Evolutionary conservation across 257 asterid genomes (phyloP), one percentile per base, ranked within the genome.

Genomic region (Asclepias syriaca): DNA sequence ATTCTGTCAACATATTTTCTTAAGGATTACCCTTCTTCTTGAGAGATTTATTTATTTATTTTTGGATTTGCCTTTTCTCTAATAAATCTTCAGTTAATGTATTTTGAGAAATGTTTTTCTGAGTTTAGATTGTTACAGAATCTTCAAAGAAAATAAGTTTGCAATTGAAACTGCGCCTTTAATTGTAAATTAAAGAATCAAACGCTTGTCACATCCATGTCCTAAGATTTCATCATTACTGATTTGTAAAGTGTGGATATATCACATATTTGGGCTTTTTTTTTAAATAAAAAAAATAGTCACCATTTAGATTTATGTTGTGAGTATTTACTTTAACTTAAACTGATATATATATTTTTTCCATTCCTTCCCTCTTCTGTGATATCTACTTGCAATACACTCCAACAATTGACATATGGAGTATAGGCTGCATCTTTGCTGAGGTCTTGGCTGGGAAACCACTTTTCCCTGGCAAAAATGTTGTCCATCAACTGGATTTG

Each of bases 351-450:
- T 1, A 34, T 39, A 3, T 5, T 19, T 13, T 5, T 32, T 69
- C 6, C 50, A 16, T 27, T 37, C 45, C 22, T 34, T 10, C 21
- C 63, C 34, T 58, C 11, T 64, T 6, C 21, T 72, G 53, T 66
- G 48, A 39, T 54, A 58, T 74, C 21, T 67, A 55, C 68, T 11
- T 84, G 77, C 91, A 92, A 97, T 92, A 92, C 85, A 92, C 98
- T 59, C 91, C 98, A 45, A 97, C 98, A 57, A 92, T 92, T 75
- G 98, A 92, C 80, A 84, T 92, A 71, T 92, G 98, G 98, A 90
- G 98, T 75, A 90, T 92, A 63, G 97, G 98, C 73, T 92, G 97
- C 85, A 92, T 92, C 71, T 90, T 92, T 71, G 98, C 98, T 21
- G 98, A 92, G 85, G 97, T 90, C 75, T 77, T 92, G 75, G 87